Evolutionary conservation across 345 rosid genomes (phyloP), one percentile per base, ranked within the genome.

Genomic region (Aurinia saxatilis): DNA sequence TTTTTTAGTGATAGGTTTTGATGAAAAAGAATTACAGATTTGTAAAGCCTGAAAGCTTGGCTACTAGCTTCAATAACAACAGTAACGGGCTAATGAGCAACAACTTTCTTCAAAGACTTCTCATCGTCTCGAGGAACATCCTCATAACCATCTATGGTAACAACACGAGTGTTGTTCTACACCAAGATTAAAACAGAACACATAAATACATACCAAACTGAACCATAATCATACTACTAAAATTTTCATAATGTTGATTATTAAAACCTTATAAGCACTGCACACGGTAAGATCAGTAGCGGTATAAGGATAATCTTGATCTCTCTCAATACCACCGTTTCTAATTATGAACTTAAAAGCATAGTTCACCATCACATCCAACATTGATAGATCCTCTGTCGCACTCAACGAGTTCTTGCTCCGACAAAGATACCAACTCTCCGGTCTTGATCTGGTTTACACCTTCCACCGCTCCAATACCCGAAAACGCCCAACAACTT

Each of bases 401-500:
- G 58, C 96, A 85, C 25, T 88, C 96, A 23, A 88, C 84, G 57
- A 88, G 75, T 66, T 88, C 88, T 54, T 88, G 96, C 75, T 83
- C 92, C 0, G 92, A 85, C 52, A 88, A 66, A 39, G 75, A 58
- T 50, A 88, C 52, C 10, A 85, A 57, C 1, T 83, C 82, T 6
- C 92, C 96, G 0, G 90, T 88, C 8, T 79, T 86, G 10, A 88
- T 85, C 78, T 80, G 73, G 74, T 79, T 88, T 34, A 88, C 67
- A n/a, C 90, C 92, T 70, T 88, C 96, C 51, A 88, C 92, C n/a
- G 96, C 86, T 59, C 73, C 88, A 49, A 88, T 40, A 6, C 92
- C 77, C 8, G 96, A 88, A 75, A 88, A 88, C 19, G 96, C 92
- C 92, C 92, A 85, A 77, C 96, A 80, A 50, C 96, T 88, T 73